Conservation (phyloP, 495 filamentous ascomycete species). For the Penicillium canescens region DNA sequence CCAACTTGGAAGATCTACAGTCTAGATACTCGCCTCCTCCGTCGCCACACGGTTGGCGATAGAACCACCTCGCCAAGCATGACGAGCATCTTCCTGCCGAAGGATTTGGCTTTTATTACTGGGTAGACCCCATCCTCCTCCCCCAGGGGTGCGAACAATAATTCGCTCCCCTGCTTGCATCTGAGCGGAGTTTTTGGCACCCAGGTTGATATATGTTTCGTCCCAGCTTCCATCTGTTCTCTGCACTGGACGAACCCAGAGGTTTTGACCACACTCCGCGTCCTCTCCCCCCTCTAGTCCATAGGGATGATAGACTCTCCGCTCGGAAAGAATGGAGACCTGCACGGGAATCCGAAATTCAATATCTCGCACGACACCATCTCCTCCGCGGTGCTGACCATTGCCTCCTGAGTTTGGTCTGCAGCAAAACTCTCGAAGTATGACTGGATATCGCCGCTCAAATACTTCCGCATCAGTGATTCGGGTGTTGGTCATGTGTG, state of each 20-base stretch:
- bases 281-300: conserved; percentile 82
- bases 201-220: conserved; percentile 70
- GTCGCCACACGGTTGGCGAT: conserved; percentile 26
- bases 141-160: conserved; percentile 55
- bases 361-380: conserved; percentile 40
- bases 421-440: conserved; percentile 80
- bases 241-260: conserved; percentile 54
- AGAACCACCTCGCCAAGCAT: conserved; percentile 32
- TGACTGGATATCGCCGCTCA: conserved; percentile 82
- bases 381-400: conserved; percentile 37
- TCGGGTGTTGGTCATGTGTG: conserved; percentile 94
- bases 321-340: conserved; percentile 82
- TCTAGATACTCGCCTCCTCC: conserved; percentile 34
- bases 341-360: conserved; percentile 60
- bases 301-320: conserved; percentile 83
- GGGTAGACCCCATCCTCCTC: conserved; percentile 43
- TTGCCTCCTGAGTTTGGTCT: conserved; percentile 63
- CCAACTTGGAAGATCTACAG: neutral
- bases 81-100: conserved; percentile 21
- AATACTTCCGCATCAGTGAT: conserved; percentile 93
- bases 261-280: conserved; percentile 38
- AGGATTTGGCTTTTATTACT: conserved; percentile 15
- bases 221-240: conserved; percentile 38
- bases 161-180: conserved; percentile 85
- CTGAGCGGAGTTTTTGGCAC: conserved; percentile 81